A percentile compares a stretch with the other conserved stretches of the same genome.
Conservation (phyloP, 208 protist genomes). For the Herpetomonas muscarum region DNA sequence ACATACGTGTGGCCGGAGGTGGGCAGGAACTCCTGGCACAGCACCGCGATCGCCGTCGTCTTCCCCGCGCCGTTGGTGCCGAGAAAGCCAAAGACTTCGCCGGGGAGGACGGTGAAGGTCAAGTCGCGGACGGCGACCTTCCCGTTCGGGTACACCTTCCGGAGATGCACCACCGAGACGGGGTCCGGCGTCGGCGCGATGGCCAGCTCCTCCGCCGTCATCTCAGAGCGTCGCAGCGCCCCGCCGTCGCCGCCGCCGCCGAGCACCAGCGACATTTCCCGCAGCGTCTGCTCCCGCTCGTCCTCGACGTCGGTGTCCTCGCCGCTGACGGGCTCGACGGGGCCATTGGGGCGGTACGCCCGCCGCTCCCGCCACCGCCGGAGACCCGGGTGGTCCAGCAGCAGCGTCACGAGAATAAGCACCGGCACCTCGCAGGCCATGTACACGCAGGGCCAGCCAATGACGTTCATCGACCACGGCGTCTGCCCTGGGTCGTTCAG, state of each 20-base stretch:
- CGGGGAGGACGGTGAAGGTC: constrained; percentile 41
- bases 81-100: constrained; percentile 68
- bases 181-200: constrained; percentile 6
- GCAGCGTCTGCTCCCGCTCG: constrained; percentile 9
- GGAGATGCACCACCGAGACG: constrained; percentile 33
- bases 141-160: constrained; percentile 39
- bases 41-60: constrained; percentile 65
- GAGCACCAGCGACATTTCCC: constrained; percentile 1
- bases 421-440: constrained; percentile 19
- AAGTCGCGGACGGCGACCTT: constrained; percentile 35
- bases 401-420: constrained; percentile 12
- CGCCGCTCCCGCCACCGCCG: not conserved
- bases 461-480: constrained; percentile 12
- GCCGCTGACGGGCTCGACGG: constrained; percentile 2
- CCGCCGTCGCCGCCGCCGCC: constrained; percentile 8
- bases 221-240: constrained; percentile 20
- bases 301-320: constrained; percentile 18
- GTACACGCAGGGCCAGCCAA: constrained; percentile 15
- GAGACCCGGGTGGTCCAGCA: constrained; percentile 18
- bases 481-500: not conserved
- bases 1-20: constrained; percentile 38
- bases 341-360: not conserved
- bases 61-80: constrained; percentile 78
- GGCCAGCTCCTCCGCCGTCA: not conserved
- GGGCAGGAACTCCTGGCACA: constrained; percentile 50